These are phyloP conservation scores for Ophiostoma triangulosporum DNA, from an alignment of 2,329 filamentous ascomycete species.

Conservation along the genomic window DNA sequence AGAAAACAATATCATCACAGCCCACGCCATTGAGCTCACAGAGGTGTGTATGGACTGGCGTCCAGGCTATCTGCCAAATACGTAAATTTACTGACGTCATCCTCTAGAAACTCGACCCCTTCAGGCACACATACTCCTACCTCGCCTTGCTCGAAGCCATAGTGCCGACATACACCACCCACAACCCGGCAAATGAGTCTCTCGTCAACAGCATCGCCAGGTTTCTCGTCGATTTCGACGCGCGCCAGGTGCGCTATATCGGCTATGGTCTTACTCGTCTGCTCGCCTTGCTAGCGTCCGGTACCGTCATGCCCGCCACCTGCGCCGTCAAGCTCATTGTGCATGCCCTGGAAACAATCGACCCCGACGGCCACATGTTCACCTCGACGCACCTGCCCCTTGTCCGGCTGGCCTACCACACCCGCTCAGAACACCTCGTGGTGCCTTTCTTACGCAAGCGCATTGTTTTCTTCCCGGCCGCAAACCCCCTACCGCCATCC, in stretches of 20 bases:
- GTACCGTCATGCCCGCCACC: conserved; percentile 28
- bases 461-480: conserved; percentile 44
- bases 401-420: conserved; percentile 35
- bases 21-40: conserved; percentile 26
- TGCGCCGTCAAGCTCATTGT: conserved; percentile 32
- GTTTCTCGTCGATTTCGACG: conserved; percentile 36
- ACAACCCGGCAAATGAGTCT: conserved; percentile 19
- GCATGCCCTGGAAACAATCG: conserved; percentile 48
- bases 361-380: conserved; percentile 36
- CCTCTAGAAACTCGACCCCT: conserved; percentile 31
- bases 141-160: conserved; percentile 32
- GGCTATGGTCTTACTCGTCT: conserved; percentile 30
- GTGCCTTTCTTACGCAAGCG: conserved; percentile 49
- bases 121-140: conserved; percentile 37
- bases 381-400: conserved; percentile 16
- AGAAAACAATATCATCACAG: conserved; percentile 18
- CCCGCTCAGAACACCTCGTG: conserved; percentile 37
- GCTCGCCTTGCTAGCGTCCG: conserved; percentile 26
- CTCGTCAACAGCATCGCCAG: conserved; percentile 29
- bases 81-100: background rate
- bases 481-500: background rate
- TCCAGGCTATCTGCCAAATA: no score
- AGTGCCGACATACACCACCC: conserved; percentile 16
- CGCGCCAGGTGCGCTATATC: conserved; percentile 38
- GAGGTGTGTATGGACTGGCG: conserved; percentile 22